These are phyloP conservation scores for Scheffersomyces stipitis DNA, from an alignment of 805 yeast species.

Conservation along the genomic window DNA sequence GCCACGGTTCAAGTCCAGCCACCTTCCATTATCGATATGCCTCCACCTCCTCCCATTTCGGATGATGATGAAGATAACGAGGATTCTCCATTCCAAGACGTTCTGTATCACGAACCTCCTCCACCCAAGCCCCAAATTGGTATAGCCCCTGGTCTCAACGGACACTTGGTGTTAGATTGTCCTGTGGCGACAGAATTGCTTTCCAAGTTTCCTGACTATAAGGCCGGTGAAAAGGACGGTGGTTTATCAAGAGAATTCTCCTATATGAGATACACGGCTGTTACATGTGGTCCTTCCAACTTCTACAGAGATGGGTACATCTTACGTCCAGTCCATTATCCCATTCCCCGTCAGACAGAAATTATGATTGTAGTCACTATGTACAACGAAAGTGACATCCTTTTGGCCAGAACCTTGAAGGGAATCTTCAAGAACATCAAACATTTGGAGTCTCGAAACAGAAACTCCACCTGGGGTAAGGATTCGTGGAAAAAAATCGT, in stretches of 20 bases:
- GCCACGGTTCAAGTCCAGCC: conserved; percentile 27
- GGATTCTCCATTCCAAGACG: conserved; percentile 22
- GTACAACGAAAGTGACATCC: conserved; percentile 65
- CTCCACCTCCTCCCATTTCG: conserved; percentile 8
- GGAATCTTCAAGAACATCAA: conserved; percentile 66
- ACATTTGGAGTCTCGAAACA: conserved; percentile 49
- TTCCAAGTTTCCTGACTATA: conserved; percentile 41
- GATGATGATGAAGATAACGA: conserved; percentile 24
- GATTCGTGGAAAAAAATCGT: conserved; percentile 61
- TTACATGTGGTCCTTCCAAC: conserved; percentile 69
- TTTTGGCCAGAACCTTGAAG: conserved; percentile 60
- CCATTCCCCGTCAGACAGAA: conserved; percentile 55
- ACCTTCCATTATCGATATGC: conserved; percentile 4
- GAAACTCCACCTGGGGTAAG: conserved; percentile 49
- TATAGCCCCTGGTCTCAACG: conserved; percentile 44
- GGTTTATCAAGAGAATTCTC: conserved; percentile 54
- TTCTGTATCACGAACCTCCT: conserved; percentile 33
- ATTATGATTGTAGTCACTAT: conserved; percentile 62
- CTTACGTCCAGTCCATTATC: conserved; percentile 56
- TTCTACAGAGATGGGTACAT: conserved; percentile 56
- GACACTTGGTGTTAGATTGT: conserved; percentile 84
- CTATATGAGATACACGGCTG: conserved; percentile 63
- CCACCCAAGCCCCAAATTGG: conserved; percentile 35
- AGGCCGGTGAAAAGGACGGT: conserved; percentile 32
- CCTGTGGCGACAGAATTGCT: conserved; percentile 76